phyloP scores from a whole-genome alignment of 257 asterid genomes.

The Cinchona pubescens region DNA sequence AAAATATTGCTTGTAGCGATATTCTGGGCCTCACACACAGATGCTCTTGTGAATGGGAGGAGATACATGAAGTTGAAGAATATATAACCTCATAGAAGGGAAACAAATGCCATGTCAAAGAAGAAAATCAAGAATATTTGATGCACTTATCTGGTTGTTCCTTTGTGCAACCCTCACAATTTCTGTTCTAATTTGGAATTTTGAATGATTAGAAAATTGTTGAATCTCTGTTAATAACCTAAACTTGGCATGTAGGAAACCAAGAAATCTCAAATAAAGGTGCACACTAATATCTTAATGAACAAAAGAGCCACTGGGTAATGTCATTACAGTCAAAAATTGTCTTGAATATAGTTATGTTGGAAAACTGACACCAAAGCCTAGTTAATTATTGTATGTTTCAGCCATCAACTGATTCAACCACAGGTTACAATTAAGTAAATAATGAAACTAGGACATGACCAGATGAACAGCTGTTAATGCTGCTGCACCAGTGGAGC shows the following conservation, averaged over 20 bases:
- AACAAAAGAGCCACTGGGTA: not conserved
- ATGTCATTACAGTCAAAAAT: not conserved
- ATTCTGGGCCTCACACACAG: not conserved
- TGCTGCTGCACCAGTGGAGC: not conserved
- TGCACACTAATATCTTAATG: not conserved
- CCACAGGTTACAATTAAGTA: not conserved
- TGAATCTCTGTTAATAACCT: not conserved
- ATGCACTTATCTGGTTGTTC: not conserved
- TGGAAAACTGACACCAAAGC: not conserved
- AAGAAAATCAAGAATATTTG: conserved; percentile 5
- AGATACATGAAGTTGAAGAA: not conserved
- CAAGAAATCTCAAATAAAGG: not conserved
- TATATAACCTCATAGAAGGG: not conserved
- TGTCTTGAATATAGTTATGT: not conserved
- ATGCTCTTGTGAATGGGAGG: not conserved
- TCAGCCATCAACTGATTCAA: not conserved
- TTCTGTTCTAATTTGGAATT: not conserved
- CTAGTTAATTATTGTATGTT: not conserved
- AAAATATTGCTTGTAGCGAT: not conserved
- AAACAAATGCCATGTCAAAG: not conserved
- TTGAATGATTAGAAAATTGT: not conserved
- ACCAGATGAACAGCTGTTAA: not conserved
- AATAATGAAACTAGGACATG: not conserved
- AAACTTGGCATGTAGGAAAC: not conserved
- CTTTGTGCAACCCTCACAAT: not conserved